Base-by-base conservation (phyloP, 169 alveolate species). In the Fabrea salina region DNA sequence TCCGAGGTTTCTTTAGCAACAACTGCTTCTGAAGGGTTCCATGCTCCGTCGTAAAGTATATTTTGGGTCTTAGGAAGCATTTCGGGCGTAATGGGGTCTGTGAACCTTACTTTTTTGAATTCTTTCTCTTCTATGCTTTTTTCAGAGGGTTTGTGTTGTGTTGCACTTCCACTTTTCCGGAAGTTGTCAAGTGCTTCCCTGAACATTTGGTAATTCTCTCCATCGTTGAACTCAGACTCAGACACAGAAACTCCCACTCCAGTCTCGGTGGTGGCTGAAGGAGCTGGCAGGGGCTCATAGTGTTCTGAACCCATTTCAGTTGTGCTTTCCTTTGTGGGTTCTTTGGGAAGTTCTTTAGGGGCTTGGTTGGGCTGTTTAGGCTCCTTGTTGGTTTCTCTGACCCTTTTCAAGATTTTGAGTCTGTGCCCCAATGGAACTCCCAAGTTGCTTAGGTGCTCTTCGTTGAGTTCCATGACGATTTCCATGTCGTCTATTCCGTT, bases 401-500 rank as follows among this genome's bases (percentile, higher is more conserved):
- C 83, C 50, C 59, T 79, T 57, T 87, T 87, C 84, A 83, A 25
- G 0, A 87, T 83, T 67, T 87, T 87, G 54, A 87, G 53, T 51
- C 86, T 83, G 53, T 87, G 92, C 16, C 92, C 92, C 8, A 87
- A 64, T 25, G 92, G 92, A 27, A 87, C 54, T 11, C 47, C n/a
- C 82, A 87, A 39, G 39, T 56, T 39, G 30, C 75, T 85, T 7
- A 87, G 47, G 30, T 84, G 90, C 33, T 35, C 39, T 30, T 87
- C 93, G 25, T 80, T 59, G 27, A 87, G 59, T 51, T 87, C 93
- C 4, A 87, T 64, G 1, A 87, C 71, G 5, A 78, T 87, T 30
- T 87, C 93, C 5, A 70, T 5, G 33, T 87, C 93, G 47, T 87
- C 93, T 13, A 87, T 58, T 3, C 93, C 93, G 49, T 87, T 87